A percentile compares a stretch with the other conserved stretches of the same genome.
Conservation (phyloP, 2,329 filamentous ascomycete genomes). For the Beauveria sp. region DNA sequence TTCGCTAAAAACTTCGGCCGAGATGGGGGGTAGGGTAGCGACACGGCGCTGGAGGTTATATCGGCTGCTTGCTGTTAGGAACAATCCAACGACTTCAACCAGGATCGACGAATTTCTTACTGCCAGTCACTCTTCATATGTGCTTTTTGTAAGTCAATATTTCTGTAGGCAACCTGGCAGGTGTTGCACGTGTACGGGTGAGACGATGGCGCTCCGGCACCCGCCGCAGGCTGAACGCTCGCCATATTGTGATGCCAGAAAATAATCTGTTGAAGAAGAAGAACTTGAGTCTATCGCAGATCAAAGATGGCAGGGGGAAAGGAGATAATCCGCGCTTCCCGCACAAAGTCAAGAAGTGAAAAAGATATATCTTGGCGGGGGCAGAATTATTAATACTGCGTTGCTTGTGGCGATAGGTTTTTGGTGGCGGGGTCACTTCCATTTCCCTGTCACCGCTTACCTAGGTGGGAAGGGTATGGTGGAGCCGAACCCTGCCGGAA, state of each 20-base stretch:
- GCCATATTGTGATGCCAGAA: conserved; percentile 35
- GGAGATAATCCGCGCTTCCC: neutral
- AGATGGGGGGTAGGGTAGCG: conserved; percentile 80
- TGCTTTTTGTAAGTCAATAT: conserved; percentile 82
- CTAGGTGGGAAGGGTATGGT: neutral
- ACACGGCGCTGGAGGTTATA: conserved; percentile 96
- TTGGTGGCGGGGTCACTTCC: conserved; percentile 18
- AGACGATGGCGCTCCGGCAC: conserved; percentile 35
- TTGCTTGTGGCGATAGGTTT: conserved; percentile 15
- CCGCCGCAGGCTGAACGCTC: conserved; percentile 25
- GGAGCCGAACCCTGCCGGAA: neutral
- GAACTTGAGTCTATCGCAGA: neutral
- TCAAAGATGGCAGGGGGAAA: neutral
- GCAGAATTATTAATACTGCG: conserved; percentile 18
- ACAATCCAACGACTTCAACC: neutral
- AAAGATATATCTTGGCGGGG: conserved; percentile 1
- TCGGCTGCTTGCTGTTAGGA: conserved; percentile 45
- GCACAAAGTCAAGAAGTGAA: neutral
- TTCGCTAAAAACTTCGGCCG: conserved; percentile 88
- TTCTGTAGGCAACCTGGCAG: conserved; percentile 92
- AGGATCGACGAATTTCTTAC: conserved; percentile 45
- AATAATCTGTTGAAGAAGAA: neutral
- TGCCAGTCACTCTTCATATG: conserved; percentile 99
- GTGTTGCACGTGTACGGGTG: conserved; percentile 98
- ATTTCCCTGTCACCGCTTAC: conserved; percentile 6